Conservation (phyloP, 345 rosid genomes). For the Mallotus nudiflorus region DNA sequence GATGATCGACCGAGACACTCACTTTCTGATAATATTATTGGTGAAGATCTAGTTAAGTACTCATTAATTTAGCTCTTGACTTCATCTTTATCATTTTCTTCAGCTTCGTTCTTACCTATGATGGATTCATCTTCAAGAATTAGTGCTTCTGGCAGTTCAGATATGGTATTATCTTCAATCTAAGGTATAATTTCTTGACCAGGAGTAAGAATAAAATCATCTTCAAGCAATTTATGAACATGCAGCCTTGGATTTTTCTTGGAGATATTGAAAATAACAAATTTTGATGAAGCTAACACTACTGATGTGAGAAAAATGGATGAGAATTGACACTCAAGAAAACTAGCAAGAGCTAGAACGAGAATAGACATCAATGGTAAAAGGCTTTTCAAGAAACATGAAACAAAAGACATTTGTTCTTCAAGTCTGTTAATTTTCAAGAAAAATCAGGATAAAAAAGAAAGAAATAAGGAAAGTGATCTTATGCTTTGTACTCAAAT, state of each 20-base stretch:
- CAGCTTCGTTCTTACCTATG: background rate
- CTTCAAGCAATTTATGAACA: slow-evolving; percentile 14
- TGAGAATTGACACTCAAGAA: slow-evolving; percentile 34
- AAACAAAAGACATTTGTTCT: slow-evolving; percentile 28
- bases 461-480: background rate
- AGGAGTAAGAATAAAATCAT: slow-evolving; percentile 11
- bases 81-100: background rate
- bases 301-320: slow-evolving; percentile 36
- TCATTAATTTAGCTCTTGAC: background rate
- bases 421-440: slow-evolving; percentile 4
- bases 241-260: slow-evolving; percentile 13
- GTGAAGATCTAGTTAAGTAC: slow-evolving; percentile 3
- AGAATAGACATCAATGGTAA: slow-evolving; percentile 33
- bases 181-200: slow-evolving; percentile 2
- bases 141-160: background rate
- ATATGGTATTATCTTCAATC: background rate
- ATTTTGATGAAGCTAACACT: slow-evolving; percentile 36
- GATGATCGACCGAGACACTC: slow-evolving; percentile 31
- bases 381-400: slow-evolving; percentile 36
- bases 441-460: background rate
- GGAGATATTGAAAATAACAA: slow-evolving; percentile 27
- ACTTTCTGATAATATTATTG: slow-evolving; percentile 30
- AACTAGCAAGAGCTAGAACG: slow-evolving; percentile 29
- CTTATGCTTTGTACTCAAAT: background rate
- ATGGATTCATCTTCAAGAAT: slow-evolving; percentile 1